Percentiles rank a stretch among this genome's conserved stretches.
Evolutionary conservation across 768 basidiomycete genomes (phyloP).

Genomic region (Boletus pseudo-olivaceus): DNA sequence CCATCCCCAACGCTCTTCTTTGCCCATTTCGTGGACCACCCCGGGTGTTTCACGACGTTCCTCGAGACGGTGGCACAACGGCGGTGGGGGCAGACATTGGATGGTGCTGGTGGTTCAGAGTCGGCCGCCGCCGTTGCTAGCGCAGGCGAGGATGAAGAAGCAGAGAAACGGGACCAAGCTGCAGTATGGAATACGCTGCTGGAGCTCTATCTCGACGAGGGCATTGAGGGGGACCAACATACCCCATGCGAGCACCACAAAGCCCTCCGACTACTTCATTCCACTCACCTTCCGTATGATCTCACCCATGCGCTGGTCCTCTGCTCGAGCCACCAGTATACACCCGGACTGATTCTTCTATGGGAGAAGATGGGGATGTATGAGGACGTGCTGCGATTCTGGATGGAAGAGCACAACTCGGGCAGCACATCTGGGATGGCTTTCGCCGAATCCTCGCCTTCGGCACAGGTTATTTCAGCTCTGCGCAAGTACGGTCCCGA

Average conservation of each 20-base stretch:
- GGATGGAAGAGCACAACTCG: conserved; percentile 67
- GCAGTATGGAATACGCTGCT: conserved; percentile 95
- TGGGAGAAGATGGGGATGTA: conserved; percentile 97
- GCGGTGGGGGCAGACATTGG: conserved; percentile 76
- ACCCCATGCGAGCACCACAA: conserved; percentile 40
- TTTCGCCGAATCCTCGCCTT: conserved; percentile 34
- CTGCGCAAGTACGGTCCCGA: conserved; percentile 71
- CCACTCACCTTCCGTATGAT: conserved; percentile 70
- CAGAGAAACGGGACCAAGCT: conserved; percentile 65
- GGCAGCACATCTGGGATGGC: background rate
- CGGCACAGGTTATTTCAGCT: conserved; percentile 59
- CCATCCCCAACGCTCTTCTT: conserved; percentile 88
- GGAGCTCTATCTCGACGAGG: conserved; percentile 78
- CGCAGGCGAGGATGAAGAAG: conserved; percentile 40
- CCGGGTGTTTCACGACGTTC: conserved; percentile 77
- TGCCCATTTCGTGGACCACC: conserved; percentile 90
- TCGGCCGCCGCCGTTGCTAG: conserved; percentile 8
- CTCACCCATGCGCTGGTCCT: conserved; percentile 91
- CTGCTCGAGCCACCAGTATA: conserved; percentile 82
- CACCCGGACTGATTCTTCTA: conserved; percentile 78
- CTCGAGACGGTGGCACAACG: conserved; percentile 80
- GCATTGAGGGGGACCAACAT: conserved; percentile 22
- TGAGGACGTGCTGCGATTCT: conserved; percentile 90
- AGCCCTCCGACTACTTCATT: conserved; percentile 68
- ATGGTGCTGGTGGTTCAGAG: conserved; percentile 26